Evolutionary conservation across 2,329 filamentous ascomycete species (phyloP).

Genomic region (Colletotrichum spaethianum): DNA sequence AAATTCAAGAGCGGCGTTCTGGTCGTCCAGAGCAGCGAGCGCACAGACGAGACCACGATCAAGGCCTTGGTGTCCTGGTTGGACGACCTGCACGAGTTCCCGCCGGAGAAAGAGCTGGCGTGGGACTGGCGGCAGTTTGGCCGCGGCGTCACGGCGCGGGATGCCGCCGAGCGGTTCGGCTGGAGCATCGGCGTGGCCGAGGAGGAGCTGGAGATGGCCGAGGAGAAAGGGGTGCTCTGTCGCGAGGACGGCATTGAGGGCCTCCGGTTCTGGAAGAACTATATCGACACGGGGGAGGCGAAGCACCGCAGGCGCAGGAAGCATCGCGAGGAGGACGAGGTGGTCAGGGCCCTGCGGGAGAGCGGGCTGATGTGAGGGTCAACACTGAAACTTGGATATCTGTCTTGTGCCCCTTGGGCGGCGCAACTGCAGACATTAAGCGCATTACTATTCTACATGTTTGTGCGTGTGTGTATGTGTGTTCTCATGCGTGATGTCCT

Average conservation of each 20-base stretch:
- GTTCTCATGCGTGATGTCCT: not conserved
- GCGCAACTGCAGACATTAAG: slow-evolving; percentile 31
- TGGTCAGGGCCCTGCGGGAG: slow-evolving; percentile 60
- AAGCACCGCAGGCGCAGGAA: slow-evolving; percentile 47
- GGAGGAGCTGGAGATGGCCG: slow-evolving; percentile 97
- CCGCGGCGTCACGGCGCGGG: slow-evolving; percentile 88
- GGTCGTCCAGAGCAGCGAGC: slow-evolving; percentile 89
- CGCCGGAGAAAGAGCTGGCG: slow-evolving; percentile 73
- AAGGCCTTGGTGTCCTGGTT: slow-evolving; percentile 84
- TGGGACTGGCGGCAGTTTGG: slow-evolving; percentile 88
- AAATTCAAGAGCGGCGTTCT: slow-evolving; percentile 95
- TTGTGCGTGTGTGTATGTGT: not conserved
- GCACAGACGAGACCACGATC: slow-evolving; percentile 92
- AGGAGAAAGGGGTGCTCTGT: slow-evolving; percentile 89
- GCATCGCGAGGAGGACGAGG: slow-evolving; percentile 53
- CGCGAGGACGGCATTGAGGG: slow-evolving; percentile 94
- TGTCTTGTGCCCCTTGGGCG: slow-evolving; percentile 25
- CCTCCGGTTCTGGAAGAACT: slow-evolving; percentile 93
- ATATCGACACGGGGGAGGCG: slow-evolving; percentile 63
- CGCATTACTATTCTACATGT: slow-evolving; percentile 41
- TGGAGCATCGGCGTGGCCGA: slow-evolving; percentile 98
- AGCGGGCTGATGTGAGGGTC: slow-evolving; percentile 53
- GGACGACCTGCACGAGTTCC: slow-evolving; percentile 76
- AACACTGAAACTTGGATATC: slow-evolving; percentile 25
- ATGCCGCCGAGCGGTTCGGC: slow-evolving; percentile 89